Base-by-base conservation (phyloP, 805 yeast genomes). In the Wickerhamomyces bisporus region DNA sequence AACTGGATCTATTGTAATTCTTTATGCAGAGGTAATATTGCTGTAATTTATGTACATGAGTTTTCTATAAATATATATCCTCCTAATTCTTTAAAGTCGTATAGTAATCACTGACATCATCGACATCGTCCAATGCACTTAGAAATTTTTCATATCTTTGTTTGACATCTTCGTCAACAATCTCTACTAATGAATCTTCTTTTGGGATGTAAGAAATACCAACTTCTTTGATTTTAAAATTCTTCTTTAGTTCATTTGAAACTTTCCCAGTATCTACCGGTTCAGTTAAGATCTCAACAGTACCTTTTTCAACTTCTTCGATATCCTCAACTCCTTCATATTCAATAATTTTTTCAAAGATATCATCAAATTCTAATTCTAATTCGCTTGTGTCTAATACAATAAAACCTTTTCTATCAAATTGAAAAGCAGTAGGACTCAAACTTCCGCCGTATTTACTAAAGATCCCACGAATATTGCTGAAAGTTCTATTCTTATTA, bases 91-190 rank as follows among this genome's bases (percentile, higher is more conserved):
- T 70, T 48, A 76, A 65, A 56, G 87, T 91, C 23, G 86, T 73
- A 62, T 85, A 86, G 42, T 85, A 77, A 44, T 77, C 86, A 6
- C 86, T 78, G 16, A 91, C 85, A 50, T 93, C 98, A 35, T 82
- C 87, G n/a, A 87, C 64, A 25, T 80, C 86, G 38, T 86, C 94
- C 32, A 91, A 65, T 34, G 69, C 67, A 17, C 58, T 64, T 25
- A 81, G 58, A 26, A 88, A 75, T 52, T 77, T 83, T 13, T 71
- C 71, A 49, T 77, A 71, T 26, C 69, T 68, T 42, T 67, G 71
- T 41, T 60, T 65, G 7, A 69, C 61, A 4, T 77, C 87, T 19
- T 67, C 77, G 39, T 72, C 69, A 0, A 69, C 66, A 23, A 81
- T 71, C 10, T 68, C 72, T 4, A 78, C 79, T 43, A 65, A 62